A percentile compares a stretch with the other conserved stretches of the same genome.
Evolutionary conservation across 495 filamentous ascomycete genomes (phyloP).

Genomic region (Friedmanniomyces simplex): DNA sequence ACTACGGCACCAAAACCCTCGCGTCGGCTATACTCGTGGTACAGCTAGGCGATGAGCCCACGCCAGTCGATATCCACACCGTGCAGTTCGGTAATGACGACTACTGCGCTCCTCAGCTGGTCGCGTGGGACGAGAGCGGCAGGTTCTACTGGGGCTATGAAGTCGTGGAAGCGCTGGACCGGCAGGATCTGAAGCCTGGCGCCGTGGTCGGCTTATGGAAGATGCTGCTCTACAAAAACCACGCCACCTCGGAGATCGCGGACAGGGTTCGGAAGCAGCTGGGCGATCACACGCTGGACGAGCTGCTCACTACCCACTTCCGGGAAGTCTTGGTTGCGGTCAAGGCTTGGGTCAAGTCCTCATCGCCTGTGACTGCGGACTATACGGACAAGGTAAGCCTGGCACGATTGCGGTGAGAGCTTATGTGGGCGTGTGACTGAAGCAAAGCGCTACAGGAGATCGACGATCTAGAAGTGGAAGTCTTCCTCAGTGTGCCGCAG

Average conservation of each 20-base stretch:
- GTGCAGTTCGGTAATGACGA: background rate
- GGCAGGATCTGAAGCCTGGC: background rate
- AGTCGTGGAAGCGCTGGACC: background rate
- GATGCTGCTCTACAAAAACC: conserved; percentile 4
- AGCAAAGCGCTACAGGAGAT: background rate
- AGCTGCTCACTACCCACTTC: background rate
- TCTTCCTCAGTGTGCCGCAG: conserved; percentile 3
- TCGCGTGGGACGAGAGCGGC: background rate
- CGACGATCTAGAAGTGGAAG: background rate
- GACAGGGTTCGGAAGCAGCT: background rate
- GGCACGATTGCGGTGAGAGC: too few relatives aligned
- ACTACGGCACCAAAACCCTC: background rate
- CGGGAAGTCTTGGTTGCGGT: background rate
- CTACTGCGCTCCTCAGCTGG: background rate
- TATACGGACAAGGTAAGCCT: background rate
- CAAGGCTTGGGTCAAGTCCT: background rate
- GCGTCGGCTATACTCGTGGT: background rate
- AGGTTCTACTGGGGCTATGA: conserved; percentile 7
- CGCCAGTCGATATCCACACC: background rate
- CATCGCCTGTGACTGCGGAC: background rate
- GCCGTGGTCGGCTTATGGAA: conserved; percentile 3
- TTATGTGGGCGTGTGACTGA: too few relatives aligned
- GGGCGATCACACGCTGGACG: background rate
- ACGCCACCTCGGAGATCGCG: background rate
- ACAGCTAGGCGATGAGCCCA: background rate